Percentiles rank a stretch among this genome's conserved stretches.
Conservation (phyloP, 495 filamentous ascomycete genomes). For the Thermothielavioides terrestris region DNA sequence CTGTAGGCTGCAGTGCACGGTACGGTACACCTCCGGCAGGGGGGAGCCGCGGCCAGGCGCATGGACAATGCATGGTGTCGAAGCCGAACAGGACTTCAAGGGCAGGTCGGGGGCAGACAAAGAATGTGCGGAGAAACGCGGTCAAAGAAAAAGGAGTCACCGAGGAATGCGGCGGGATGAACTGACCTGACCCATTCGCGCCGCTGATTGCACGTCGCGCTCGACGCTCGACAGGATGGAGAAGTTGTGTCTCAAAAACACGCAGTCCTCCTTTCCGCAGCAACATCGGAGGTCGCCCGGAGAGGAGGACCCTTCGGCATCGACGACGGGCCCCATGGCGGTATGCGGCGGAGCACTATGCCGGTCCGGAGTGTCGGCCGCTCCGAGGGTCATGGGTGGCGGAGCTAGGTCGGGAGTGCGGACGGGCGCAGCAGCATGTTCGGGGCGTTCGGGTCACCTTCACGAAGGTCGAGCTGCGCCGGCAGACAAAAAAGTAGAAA, state of each 20-base stretch:
- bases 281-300: constrained; percentile 51
- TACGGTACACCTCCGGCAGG: neutral
- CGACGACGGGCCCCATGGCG: constrained; percentile 14
- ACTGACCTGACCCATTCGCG: constrained; percentile 78
- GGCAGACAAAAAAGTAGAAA: no score
- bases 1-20: neutral
- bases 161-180: constrained; percentile 11
- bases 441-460: neutral
- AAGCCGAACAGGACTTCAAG: no score
- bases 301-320: neutral
- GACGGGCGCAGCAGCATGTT: constrained; percentile 13
- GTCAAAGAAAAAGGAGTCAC: constrained; percentile 5
- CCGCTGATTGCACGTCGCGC: constrained; percentile 75
- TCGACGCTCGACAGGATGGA: constrained; percentile 72
- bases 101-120: no score
- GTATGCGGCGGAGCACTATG: constrained; percentile 1
- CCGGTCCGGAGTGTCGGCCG: constrained; percentile 9
- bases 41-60: neutral
- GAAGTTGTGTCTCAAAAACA: constrained; percentile 69
- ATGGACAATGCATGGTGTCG: no score
- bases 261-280: constrained; percentile 74
- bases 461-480: no score
- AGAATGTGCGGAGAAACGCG: constrained; percentile 3
- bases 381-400: constrained; percentile 19
- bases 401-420: neutral